Evolutionary conservation across 192 early-diverging fungal genomes (phyloP).

Genomic region (Chytriomyces confervae): DNA sequence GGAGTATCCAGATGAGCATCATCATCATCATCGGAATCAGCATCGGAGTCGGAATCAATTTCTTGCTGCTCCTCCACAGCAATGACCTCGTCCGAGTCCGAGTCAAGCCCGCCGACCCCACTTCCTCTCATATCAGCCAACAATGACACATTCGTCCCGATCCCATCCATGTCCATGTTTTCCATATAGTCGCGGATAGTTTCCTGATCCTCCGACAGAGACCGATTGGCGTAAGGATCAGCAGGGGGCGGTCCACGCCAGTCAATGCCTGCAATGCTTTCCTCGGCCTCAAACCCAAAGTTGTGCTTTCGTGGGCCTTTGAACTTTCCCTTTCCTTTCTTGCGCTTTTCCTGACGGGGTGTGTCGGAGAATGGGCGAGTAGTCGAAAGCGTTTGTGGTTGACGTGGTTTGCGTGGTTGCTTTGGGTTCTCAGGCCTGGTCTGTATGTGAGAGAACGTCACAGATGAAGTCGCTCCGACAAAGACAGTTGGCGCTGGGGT

Average conservation of each 20-base stretch:
- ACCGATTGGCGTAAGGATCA: neutral
- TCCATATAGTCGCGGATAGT: constrained; percentile 1
- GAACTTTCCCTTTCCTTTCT: constrained; percentile 14
- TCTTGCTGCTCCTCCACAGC: constrained; percentile 4
- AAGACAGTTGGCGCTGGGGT: neutral
- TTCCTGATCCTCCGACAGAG: neutral
- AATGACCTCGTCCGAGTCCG: neutral
- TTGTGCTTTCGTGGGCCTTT: neutral
- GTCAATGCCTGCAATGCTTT: neutral
- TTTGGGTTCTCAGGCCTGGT: neutral
- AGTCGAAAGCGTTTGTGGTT: neutral
- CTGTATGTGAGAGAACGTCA: neutral
- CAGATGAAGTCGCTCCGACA: neutral
- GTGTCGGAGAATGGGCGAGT: neutral
- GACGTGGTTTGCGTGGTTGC: neutral
- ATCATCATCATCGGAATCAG: constrained; percentile 37
- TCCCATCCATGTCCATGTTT: neutral
- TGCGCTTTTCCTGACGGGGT: neutral
- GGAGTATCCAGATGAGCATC: constrained; percentile 34
- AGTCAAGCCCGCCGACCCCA: constrained; percentile 10
- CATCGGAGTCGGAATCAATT: constrained; percentile 16
- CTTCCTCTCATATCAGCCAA: neutral
- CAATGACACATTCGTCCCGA: neutral
- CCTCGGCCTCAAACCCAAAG: neutral
- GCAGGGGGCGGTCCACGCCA: neutral